Base-by-base conservation (phyloP, 2,329 filamentous ascomycete species). In the Aspergillus jensenii region DNA sequence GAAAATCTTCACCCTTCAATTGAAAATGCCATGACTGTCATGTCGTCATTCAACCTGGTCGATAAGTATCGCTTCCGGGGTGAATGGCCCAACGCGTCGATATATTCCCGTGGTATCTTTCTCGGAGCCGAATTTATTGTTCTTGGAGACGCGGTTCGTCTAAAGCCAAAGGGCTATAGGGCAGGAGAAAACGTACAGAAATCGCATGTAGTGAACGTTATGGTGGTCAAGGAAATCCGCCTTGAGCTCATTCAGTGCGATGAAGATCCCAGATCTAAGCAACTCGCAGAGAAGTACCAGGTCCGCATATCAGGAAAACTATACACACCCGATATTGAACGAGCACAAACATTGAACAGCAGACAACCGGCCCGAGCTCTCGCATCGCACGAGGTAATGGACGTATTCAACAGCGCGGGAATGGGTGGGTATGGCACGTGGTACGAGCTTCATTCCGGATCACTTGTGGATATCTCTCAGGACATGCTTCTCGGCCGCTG, bases 121-220 rank as follows among this genome's bases (percentile, higher is more conserved):
- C 67, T 87, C 3, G 85, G 85, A 0, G 66, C 80, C 3, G 85
- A 88, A 64, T 71, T 86, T 31, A 67, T 87, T 11, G 72, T 77
- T 5, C 67, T 81, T 4, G 82, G 82, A 1, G 85, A 88, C 59
- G 71, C 76, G 0, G 78, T 87, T 2, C 81, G 84, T 5, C 68
- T 88, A 3, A 71, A 74, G 55, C 76, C 78, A 52, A 65, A 53
- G 35, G 61, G 55, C 11, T 63, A 58, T 55, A 52, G 55, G 17
- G 8, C 71, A 65, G 64, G 54, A 25, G 64, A 54, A 25, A 50
- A 39, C 12, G 41, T 43, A 56, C 58, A 17, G 4, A 55, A 69
- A 1, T 48, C 64, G 2, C 57, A 60, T 1, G 77, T 80, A 6
- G 79, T 76, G 0, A 83, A 87, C 54, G 76, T 86, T 15, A 68